A percentile compares a stretch with the other conserved stretches of the same genome.
phyloP scores from a whole-genome alignment of 352 stramenopile genomes.

The Aphanomyces cochlioides region DNA sequence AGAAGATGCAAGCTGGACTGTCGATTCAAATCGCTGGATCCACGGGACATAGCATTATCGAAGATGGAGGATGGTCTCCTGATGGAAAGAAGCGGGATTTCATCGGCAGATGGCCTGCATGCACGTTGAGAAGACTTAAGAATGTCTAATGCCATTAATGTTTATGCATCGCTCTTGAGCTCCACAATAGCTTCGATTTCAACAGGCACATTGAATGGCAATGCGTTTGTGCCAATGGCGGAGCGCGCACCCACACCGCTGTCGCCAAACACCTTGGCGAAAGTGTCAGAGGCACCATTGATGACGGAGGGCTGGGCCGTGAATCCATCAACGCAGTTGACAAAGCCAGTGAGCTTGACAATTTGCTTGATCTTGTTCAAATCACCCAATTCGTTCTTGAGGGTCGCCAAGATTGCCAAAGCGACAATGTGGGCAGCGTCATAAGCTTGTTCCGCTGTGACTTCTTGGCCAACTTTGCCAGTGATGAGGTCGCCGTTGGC shows the following conservation, averaged over 20 bases:
- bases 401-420: slow-evolving; percentile 56
- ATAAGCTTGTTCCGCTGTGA: slow-evolving; percentile 58
- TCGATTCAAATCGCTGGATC: too few species aligned
- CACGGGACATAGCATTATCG: too few species aligned
- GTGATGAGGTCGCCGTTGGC: slow-evolving; percentile 38
- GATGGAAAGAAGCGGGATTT: slow-evolving; percentile 4
- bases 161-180: slow-evolving; percentile 31
- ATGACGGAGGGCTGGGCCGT: slow-evolving; percentile 64
- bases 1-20: neutral
- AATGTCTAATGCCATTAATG: neutral
- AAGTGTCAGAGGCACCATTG: slow-evolving; percentile 81
- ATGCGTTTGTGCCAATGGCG: slow-evolving; percentile 83
- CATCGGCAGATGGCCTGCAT: neutral
- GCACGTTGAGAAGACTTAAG: neutral
- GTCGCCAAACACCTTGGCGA: slow-evolving; percentile 54
- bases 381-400: slow-evolving; percentile 48
- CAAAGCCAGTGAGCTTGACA: slow-evolving; percentile 85
- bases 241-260: slow-evolving; percentile 53
- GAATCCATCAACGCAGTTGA: slow-evolving; percentile 70
- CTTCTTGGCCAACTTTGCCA: slow-evolving; percentile 49
- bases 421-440: slow-evolving; percentile 49
- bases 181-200: slow-evolving; percentile 90
- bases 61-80: too few species aligned
- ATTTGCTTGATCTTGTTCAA: slow-evolving; percentile 66
- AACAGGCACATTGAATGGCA: slow-evolving; percentile 85